Percentiles rank a stretch among this genome's conserved stretches.
Conservation (phyloP, 2,329 filamentous ascomycete species). For the Pestalotiopsis sp. region DNA sequence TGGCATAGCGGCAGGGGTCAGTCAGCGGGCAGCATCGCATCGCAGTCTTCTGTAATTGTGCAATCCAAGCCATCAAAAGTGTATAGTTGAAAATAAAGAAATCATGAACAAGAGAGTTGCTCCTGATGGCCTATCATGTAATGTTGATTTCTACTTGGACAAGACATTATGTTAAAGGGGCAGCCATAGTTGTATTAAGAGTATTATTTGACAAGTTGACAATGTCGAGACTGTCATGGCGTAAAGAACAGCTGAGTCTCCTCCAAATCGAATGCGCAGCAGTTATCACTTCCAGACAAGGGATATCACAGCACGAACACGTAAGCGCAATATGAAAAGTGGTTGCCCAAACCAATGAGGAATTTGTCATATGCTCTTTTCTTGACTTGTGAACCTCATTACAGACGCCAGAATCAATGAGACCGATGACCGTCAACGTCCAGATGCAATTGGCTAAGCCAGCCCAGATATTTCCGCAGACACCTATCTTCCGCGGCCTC, state of each 20-base stretch:
- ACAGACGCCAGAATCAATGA: slow-evolving; percentile 66
- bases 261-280: not conserved
- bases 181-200: too few relatives aligned
- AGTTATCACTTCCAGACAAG: not conserved
- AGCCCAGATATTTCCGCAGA: slow-evolving; percentile 49
- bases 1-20: slow-evolving; percentile 3
- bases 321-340: not conserved
- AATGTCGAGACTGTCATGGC: too few relatives aligned
- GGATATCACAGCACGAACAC: not conserved
- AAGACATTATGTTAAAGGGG: too few relatives aligned
- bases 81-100: not conserved
- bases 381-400: slow-evolving; percentile 66
- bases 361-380: slow-evolving; percentile 20
- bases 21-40: not conserved
- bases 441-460: slow-evolving; percentile 66
- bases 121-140: not conserved
- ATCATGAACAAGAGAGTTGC: not conserved
- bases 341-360: slow-evolving; percentile 20
- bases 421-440: slow-evolving; percentile 67
- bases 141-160: too few relatives aligned
- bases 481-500: slow-evolving; percentile 48
- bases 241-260: not conserved
- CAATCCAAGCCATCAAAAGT: not conserved
- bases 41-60: not conserved
- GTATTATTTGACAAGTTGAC: too few relatives aligned